Evolutionary conservation across 768 basidiomycete genomes (phyloP), one percentile per base, ranked within the genome.

Genomic region (Termitomyces sp.): DNA sequence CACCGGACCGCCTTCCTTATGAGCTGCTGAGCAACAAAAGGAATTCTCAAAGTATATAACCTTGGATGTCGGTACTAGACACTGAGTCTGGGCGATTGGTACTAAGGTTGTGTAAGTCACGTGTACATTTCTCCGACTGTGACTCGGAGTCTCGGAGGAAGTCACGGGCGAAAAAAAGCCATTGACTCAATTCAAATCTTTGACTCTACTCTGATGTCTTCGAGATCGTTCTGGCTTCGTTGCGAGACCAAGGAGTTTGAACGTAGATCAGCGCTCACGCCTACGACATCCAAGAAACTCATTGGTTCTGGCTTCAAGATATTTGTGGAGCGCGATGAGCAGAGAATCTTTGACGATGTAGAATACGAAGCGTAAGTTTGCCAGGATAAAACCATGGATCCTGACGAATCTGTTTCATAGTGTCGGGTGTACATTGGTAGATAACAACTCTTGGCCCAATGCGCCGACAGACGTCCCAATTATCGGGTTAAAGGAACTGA

Each of bases 211-310:
- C 11, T 44, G 3, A 86, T 86, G 84, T 63, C 82, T 64, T 76
- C 71, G 50, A 73, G 72, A 31, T 62, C 70, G 13, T 80, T 99
- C 63, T 99, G 96, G 96, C 83, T 99, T 40, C 87, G 97, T 62
- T 97, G 94, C 76, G 97, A 99, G 78, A 97, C 87, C 69, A 99
- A 98, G 71, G 82, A 85, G 59, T 94, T 95, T 60, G 97, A 99
- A 72, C 85, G 85, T 53, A 91, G 97, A 44, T 86, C 94, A 27
- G 95, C 95, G 7, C 77, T 98, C 59, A 96, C 94, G 11, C 97
- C 97, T 3, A 87, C 89, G 22, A 95, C 91, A 0, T 85, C 95
- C 62, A 92, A 90, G 72, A 81, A 78, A 60, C 83, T 98, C 56
- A 84, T 98, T 67, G 88, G 91, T 63, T 86, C 86, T 42, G 94